These are phyloP conservation scores for Globisporangium canariense DNA, from an alignment of 352 stramenopile genomes.

Conservation along the genomic window DNA sequence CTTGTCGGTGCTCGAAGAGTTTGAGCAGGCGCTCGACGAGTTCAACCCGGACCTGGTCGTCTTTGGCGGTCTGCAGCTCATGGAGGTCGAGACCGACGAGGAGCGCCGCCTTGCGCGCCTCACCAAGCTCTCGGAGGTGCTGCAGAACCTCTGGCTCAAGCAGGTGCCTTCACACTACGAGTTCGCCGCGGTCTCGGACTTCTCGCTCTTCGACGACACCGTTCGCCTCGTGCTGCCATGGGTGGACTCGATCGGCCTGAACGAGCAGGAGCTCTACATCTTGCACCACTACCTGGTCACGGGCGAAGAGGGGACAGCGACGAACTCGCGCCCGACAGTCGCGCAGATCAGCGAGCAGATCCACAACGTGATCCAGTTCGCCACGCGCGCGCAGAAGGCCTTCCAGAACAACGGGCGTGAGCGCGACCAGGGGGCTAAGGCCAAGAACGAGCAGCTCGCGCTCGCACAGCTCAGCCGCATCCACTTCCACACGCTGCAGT, in stretches of 20 bases:
- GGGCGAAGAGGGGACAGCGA: constrained; percentile 65
- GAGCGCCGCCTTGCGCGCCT: constrained; percentile 45
- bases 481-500: constrained; percentile 85
- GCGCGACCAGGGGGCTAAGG: constrained; percentile 14
- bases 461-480: constrained; percentile 71
- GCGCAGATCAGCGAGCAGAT: constrained; percentile 72
- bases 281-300: constrained; percentile 80
- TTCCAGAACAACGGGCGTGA: constrained; percentile 32
- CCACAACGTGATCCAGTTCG: constrained; percentile 64
- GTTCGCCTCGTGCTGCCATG: constrained; percentile 73
- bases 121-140: constrained; percentile 58
- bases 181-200: constrained; percentile 81
- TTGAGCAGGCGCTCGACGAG: constrained; percentile 49
- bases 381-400: constrained; percentile 37
- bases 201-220: constrained; percentile 80
- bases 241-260: constrained; percentile 78
- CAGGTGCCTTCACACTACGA: constrained; percentile 74
- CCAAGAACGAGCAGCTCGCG: constrained; percentile 27
- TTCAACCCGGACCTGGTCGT: constrained; percentile 75
- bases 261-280: constrained; percentile 84
- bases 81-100: constrained; percentile 79
- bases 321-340: constrained; percentile 69
- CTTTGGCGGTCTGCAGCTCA: constrained; percentile 79
- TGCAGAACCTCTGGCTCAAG: constrained; percentile 65
- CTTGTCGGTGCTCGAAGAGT: constrained; percentile 76